Percentiles rank a stretch among this genome's conserved stretches.
phyloP scores from a whole-genome alignment of 164 flowering plant genomes.

The Stephania cephalantha region DNA sequence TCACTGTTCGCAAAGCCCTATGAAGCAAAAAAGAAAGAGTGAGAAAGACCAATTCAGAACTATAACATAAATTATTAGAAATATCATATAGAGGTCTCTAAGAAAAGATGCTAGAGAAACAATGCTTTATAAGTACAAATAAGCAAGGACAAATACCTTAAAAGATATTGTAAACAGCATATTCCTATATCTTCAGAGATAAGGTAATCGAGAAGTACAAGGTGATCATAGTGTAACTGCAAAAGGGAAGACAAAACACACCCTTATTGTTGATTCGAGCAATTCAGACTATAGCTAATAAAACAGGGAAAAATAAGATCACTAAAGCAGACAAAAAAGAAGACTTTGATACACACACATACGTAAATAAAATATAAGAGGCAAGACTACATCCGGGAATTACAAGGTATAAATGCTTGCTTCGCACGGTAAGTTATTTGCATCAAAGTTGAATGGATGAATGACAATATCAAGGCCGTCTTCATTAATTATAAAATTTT shows the following conservation, averaged over 20 bases:
- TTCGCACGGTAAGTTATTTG: neutral
- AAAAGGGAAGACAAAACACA: constrained; percentile 5
- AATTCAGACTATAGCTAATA: neutral
- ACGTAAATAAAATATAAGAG: neutral
- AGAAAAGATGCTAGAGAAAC: neutral
- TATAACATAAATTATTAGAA: neutral
- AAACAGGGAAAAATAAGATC: neutral
- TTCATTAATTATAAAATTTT: neutral
- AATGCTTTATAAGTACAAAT: too few species aligned
- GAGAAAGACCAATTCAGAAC: neutral
- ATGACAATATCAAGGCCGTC: neutral
- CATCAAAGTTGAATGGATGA: neutral
- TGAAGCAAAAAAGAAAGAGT: neutral
- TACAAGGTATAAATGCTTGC: neutral
- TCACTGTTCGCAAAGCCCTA: constrained; percentile 66
- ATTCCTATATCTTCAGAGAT: constrained; percentile 82
- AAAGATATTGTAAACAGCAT: constrained; percentile 64
- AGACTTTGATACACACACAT: neutral
- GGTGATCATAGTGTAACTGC: constrained; percentile 90
- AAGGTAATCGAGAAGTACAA: constrained; percentile 90
- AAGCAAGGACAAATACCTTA: constrained; percentile 40
- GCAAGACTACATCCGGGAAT: neutral
- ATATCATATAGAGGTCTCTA: neutral
- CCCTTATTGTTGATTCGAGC: neutral
- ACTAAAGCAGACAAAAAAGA: neutral